Conservation (phyloP, 2,329 filamentous ascomycete species). For the Hymenoscyphus albidus region DNA sequence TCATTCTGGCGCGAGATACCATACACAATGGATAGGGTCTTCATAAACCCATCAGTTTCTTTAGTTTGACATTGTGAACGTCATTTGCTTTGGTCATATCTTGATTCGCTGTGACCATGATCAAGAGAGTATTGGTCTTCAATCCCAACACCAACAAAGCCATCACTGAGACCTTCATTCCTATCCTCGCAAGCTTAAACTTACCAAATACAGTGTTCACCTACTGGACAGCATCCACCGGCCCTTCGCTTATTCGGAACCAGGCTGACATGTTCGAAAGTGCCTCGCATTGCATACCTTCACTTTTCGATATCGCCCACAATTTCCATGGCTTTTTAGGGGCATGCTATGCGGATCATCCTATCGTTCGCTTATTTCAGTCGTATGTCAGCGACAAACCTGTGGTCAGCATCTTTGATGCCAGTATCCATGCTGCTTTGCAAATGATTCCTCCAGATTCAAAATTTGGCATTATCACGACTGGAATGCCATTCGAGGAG, state of each 20-base stretch:
- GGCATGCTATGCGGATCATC: not conserved
- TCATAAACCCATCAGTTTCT: too few relatives aligned
- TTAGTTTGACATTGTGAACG: not conserved
- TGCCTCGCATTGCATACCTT: not conserved
- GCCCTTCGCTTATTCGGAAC: not conserved
- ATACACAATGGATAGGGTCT: too few relatives aligned
- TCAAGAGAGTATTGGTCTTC: not conserved
- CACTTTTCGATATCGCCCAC: not conserved
- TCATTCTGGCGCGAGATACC: too few relatives aligned
- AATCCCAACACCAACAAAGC: not conserved
- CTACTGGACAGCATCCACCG: not conserved
- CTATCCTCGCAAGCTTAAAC: not conserved
- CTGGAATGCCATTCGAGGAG: not conserved
- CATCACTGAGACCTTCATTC: not conserved
- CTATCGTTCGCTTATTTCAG: not conserved
- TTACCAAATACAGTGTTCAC: not conserved
- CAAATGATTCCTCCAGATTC: not conserved
- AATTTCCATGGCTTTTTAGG: not conserved
- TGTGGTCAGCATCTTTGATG: not conserved
- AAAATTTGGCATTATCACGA: not conserved
- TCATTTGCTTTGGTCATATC: not conserved
- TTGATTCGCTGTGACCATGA: not conserved
- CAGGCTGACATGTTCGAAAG: conserved; percentile 1
- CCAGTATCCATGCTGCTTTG: not conserved
- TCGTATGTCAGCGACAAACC: not conserved